Conservation (phyloP, 768 basidiomycete species). For the Macrolepiota fuliginosa region DNA sequence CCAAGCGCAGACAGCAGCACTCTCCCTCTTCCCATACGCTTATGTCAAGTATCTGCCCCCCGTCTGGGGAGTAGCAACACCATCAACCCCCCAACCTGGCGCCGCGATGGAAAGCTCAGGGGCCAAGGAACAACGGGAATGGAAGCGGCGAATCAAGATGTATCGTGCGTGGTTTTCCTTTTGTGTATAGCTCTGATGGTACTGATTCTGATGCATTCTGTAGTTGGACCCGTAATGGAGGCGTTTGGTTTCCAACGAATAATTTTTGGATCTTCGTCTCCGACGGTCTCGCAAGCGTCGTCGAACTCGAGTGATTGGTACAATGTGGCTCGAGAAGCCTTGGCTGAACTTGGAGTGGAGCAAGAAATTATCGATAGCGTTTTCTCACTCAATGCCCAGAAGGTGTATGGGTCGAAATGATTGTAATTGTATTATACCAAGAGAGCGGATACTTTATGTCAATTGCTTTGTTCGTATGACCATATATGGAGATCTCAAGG, state of each 20-base stretch:
- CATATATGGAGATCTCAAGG: conserved; percentile 4
- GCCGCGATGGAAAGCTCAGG: conserved; percentile 35
- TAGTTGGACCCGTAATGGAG: conserved; percentile 81
- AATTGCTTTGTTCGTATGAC: conserved; percentile 6
- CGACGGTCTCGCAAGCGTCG: conserved; percentile 41
- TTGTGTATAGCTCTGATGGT: conserved; percentile 5
- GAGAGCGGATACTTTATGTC: background rate
- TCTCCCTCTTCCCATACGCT: conserved; percentile 73
- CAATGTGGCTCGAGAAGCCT: conserved; percentile 72
- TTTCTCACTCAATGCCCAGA: conserved; percentile 53
- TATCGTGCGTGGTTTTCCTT: conserved; percentile 57
- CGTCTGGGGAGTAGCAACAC: conserved; percentile 62
- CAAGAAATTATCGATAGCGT: conserved; percentile 76
- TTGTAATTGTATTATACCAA: background rate
- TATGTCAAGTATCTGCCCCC: conserved; percentile 79
- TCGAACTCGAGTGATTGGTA: conserved; percentile 73
- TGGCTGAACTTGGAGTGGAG: conserved; percentile 77
- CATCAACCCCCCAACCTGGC: conserved; percentile 40
- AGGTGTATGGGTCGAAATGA: conserved; percentile 35
- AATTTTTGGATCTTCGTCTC: conserved; percentile 77
- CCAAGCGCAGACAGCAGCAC: conserved; percentile 65
- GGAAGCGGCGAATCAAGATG: conserved; percentile 78
- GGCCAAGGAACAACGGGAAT: conserved; percentile 57
- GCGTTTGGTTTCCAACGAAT: conserved; percentile 85
- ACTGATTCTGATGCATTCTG: conserved; percentile 12